Base-by-base conservation (phyloP, 2,329 filamentous ascomycete species). In the Epichloe uncinata region DNA sequence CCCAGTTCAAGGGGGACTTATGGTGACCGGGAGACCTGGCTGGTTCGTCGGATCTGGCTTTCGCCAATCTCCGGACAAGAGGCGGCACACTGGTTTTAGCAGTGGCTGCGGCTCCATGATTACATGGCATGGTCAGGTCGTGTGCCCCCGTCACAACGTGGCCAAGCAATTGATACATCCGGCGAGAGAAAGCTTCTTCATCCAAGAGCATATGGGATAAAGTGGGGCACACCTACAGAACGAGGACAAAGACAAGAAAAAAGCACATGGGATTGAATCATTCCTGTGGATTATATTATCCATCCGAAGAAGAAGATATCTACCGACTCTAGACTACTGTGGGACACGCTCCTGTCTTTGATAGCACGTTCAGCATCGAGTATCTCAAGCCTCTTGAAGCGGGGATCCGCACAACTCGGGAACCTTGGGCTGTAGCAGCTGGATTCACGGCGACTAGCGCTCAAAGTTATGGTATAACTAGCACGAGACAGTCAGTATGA, bases 391-490 rank as follows among this genome's bases (percentile, higher is more conserved):
- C 33, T 63, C 63, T 62, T 62, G 60, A 62, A 59, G 62, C 66
- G 63, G 65, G 34, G 34, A 36, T 41, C 63, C 50, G 56, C 57
- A 61, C 57, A 69, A 66, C 63, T 66, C 70, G 61, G 67, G 58
- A 64, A 66, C 72, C 34, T 51, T 44, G 35, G 49, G 50, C 72
- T 74, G 72, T 75, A 76, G 69, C 73, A 71, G 53, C 54, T 51
- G 69, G 69, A 69, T 67, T 71, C 66, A 70, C 69, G 73, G 75
- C 74, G 73, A 71, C 71, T 78, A 78, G 75, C 74, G 73, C 74
- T 73, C 72, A 68, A 73, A 69, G 71, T 71, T 71, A 79, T 75
- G 78, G 78, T 77, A 77, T 78, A 79, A 77, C 78, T 85, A 85
- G 81, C 68, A 68, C 68, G 67, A 66, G 57, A 64, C 62, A 66